Evolutionary conservation across 371 early-diverging fungal species (phyloP), one percentile per base, ranked within the genome.

Genomic region (Thermomucor indicae-seudaticae): DNA sequence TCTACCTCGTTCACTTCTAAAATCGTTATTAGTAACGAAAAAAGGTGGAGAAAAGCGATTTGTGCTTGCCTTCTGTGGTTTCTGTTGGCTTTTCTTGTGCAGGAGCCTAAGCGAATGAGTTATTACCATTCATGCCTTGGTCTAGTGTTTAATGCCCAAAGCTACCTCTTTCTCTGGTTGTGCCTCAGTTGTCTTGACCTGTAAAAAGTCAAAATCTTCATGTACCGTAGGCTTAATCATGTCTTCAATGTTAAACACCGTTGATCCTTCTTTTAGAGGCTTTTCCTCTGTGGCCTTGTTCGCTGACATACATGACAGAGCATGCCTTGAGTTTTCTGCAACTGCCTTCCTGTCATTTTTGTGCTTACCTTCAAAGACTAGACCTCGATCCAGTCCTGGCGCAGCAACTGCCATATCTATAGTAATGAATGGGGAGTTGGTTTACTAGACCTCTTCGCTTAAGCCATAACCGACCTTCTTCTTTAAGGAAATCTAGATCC

Each of bases 311-410:
- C 6, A 29, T 44, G 14, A n/a, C 16, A 19, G n/a, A 10, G 16
- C 16, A 10, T n/a, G n/a, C n/a, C n/a, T n/a, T n/a, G n/a, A n/a
- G n/a, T n/a, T n/a, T n/a, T n/a, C n/a, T n/a, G n/a, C n/a, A n/a
- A n/a, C n/a, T n/a, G n/a, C n/a, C n/a, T n/a, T n/a, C n/a, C n/a
- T n/a, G n/a, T 10, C 6, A n/a, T 24, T 2, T 5, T 1, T 25
- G 0, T 1, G 11, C 23, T 34, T 65, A 68, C 69, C 72, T 44
- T 67, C 75, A 58, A 82, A 74, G 1, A 45, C 39, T 11, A 80
- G 44, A 0, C 88, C 88, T 28, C 86, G 77, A 16, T 72, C 75
- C 27, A 90, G 80, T 6, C 88, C 90, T 14, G 86, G 86, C 4
- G 88, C 78, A 19, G 76, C 62, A 1, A 77, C 60, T 19, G 60